Base-by-base conservation (phyloP, 345 rosid species). In the Theobroma cacao region DNA sequence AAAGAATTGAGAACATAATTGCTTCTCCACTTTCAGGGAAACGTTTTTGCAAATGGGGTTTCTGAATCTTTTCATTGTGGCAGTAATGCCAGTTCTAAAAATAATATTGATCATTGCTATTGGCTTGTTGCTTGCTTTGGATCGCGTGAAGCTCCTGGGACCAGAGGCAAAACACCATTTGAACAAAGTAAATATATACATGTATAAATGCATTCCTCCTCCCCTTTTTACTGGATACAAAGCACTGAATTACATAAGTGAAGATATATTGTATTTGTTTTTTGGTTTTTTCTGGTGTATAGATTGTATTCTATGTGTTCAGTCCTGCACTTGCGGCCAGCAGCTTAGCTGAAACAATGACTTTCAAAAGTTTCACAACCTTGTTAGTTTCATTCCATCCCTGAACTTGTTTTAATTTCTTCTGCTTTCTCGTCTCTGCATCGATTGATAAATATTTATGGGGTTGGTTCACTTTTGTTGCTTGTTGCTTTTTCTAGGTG, bases 271-370 rank as follows among this genome's bases (percentile, higher is more conserved):
- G 3, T 11, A 22, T 24, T 4, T 26, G 20, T 22, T 24, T 13
- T n/a, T n/a, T n/a, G n/a, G n/a, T 24, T 58, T 18, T 58, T 3
- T 2, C 5, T 40, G 3, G 1, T 47, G 48, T 20, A 14, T 40
- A 87, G 90, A 61, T 85, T 33, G 83, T 81, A 0, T 87, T 83
- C 71, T 82, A 78, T 12, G 88, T 86, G 72, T 74, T 85, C 70
- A 78, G 74, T 69, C 91, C 91, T 12, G 87, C 91, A 2, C 82
- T 88, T 13, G 76, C 81, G 20, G 79, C 59, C n/a, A 80, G 84
- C 86, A 87, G 75, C 75, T 84, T 87, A 17, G 86, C 86, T 10
- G 53, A 79, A 45, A 72, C 86, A 10, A 67, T 89, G 24, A 89
- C 90, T 22, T 82, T 73, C 28, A 52, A 80, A 43, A 82, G 78